phyloP scores from a whole-genome alignment of 495 filamentous ascomycete genomes.

The Tuber microsphaerosporum region DNA sequence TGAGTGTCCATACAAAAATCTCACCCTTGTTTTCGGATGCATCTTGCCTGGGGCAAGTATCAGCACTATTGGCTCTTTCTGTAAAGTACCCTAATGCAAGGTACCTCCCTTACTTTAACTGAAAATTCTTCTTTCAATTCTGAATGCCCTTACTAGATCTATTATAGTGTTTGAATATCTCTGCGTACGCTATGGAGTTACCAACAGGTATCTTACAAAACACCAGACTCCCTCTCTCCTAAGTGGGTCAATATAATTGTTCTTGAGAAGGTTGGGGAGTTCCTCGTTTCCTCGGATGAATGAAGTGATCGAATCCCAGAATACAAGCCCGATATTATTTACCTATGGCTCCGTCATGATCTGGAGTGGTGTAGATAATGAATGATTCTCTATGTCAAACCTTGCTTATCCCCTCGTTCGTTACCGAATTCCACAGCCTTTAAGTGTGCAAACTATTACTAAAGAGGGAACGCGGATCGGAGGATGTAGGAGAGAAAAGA shows the following conservation, averaged over 20 bases:
- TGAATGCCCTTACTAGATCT: neutral
- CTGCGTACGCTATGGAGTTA: neutral
- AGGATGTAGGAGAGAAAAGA: too few relatives aligned
- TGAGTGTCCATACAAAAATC: too few relatives aligned
- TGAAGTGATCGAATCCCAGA: neutral
- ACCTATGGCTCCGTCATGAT: neutral
- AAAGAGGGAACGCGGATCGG: too few relatives aligned
- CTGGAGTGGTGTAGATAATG: neutral
- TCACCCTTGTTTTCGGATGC: too few relatives aligned
- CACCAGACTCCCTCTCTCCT: neutral
- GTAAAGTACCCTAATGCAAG: too few relatives aligned
- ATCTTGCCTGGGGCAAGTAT: too few relatives aligned
- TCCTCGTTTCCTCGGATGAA: neutral
- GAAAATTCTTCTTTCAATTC: too few relatives aligned
- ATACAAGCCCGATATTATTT: neutral
- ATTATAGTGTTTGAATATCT: neutral
- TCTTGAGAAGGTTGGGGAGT: neutral
- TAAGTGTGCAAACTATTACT: too few relatives aligned
- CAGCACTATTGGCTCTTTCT: too few relatives aligned
- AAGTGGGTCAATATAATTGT: neutral
- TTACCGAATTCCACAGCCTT: too few relatives aligned
- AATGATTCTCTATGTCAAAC: neutral
- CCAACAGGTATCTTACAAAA: neutral
- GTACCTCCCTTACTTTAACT: too few relatives aligned
- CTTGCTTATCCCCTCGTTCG: too few relatives aligned